Base-by-base conservation (phyloP, 306 rosid species). In the apple (Malus domestica) region DNA sequence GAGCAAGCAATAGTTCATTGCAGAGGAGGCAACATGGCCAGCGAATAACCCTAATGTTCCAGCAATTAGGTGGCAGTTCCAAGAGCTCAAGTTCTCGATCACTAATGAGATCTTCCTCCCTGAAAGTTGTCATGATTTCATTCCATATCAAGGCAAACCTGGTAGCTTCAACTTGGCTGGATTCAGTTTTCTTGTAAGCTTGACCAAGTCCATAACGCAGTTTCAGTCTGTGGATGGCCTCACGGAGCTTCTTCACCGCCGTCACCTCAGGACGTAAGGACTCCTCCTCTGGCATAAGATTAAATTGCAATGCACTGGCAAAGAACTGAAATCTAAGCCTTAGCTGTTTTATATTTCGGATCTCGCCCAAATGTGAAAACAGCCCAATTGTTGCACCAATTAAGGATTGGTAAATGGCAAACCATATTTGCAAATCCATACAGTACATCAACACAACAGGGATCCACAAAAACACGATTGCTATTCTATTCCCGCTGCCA, bases 381-480 rank as follows among this genome's bases (percentile, higher is more conserved):
- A 93, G 85, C 76, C 98, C 98, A 79, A 87, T 86, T 27, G 16
- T 4, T 14, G 77, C 92, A 29, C 98, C 98, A 72, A 54, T 74
- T 13, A 87, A 42, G 70, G 98, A 77, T 40, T 97, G 90, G 88
- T 59, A 86, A 79, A 93, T 88, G 18, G 98, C 76, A 86, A 86
- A 93, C 98, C 98, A 93, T 75, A 93, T 87, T 81, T 93, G 98
- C 89, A 93, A 76, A 85, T 93, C 98, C 98, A 93, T 93, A 75
- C 91, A 87, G 83, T 93, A 93, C 32, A 93, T 68, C 77, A 91
- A 79, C 54, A 93, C 79, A 72, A 93, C 97, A 67, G 98, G 97
- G 69, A 86, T 58, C 98, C 98, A 93, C 72, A 93, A 74, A 73
- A 87, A 80, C 79, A 85, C 77, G 79, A 93, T 86, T 29, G 96